A percentile compares a stretch with the other conserved stretches of the same genome.
phyloP scores from a whole-genome alignment of 148 eudicot species.

The Vaccinium macrocarpon region DNA sequence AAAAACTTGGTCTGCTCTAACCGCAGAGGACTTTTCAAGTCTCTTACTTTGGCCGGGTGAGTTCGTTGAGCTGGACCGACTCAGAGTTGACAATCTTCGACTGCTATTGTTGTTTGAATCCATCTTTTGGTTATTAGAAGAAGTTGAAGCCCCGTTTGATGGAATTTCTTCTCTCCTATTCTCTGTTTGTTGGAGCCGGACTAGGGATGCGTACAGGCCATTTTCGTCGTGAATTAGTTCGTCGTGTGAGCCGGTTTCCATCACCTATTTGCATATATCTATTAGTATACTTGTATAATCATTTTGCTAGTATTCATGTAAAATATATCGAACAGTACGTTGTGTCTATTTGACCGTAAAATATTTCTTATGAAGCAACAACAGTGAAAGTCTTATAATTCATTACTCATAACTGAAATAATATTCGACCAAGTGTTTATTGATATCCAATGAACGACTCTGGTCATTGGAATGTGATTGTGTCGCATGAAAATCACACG shows the following conservation, averaged over 20 bases:
- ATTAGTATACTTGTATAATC: not conserved
- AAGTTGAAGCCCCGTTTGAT: not conserved
- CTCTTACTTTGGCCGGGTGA: not conserved
- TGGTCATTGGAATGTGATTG: not conserved
- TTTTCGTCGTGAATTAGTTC: not conserved
- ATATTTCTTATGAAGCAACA: too few species aligned
- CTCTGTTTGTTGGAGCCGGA: slow-evolving; percentile 2
- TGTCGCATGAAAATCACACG: not conserved
- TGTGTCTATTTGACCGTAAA: too few species aligned
- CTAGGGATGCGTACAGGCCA: not conserved
- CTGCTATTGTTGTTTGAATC: not conserved
- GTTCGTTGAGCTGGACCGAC: not conserved
- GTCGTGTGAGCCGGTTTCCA: not conserved
- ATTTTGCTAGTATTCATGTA: too few species aligned
- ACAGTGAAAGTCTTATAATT: too few species aligned
- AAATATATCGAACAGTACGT: too few species aligned
- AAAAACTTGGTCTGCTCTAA: not conserved
- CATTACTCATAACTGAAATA: too few species aligned
- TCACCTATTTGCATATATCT: not conserved
- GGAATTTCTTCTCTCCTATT: not conserved
- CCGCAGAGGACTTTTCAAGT: not conserved
- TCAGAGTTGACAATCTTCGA: not conserved
- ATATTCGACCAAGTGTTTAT: too few species aligned
- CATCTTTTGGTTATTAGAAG: not conserved
- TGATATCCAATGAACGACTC: not conserved